Percentiles rank a stretch among this genome's conserved stretches.
These are phyloP conservation scores for Punica granatum DNA, from an alignment of 345 rosid species.

Conservation along the genomic window DNA sequence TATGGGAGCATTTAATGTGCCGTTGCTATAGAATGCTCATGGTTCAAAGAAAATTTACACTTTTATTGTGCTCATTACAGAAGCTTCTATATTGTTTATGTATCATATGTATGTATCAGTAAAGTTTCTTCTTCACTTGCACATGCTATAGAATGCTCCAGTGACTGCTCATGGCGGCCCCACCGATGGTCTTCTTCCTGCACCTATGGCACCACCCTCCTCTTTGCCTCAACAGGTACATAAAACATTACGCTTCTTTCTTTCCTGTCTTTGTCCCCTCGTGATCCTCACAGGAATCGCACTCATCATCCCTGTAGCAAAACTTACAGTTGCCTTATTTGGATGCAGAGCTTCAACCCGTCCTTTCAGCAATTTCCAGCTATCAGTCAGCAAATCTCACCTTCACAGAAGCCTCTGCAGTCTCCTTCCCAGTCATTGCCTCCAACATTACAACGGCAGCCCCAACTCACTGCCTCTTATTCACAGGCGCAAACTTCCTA, in stretches of 20 bases:
- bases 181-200: conserved; percentile 49
- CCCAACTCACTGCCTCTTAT: conserved; percentile 35
- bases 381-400: conserved; percentile 51
- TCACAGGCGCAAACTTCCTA: conserved; percentile 30
- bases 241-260: neutral
- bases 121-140: conserved; percentile 6
- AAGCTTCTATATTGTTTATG: neutral
- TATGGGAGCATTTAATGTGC: neutral
- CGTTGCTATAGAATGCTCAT: neutral
- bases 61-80: neutral
- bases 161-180: conserved; percentile 50
- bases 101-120: neutral
- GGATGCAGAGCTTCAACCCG: conserved; percentile 32
- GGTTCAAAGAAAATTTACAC: neutral
- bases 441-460: conserved; percentile 38
- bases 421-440: conserved; percentile 46
- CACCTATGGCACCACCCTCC: conserved; percentile 33
- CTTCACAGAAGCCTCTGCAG: conserved; percentile 48
- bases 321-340: neutral
- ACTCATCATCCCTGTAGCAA: neutral
- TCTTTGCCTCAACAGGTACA: conserved; percentile 45
- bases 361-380: conserved; percentile 37
- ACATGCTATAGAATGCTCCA: conserved; percentile 9
- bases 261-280: neutral
- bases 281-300: neutral